Evolutionary conservation across 1,284 basidiomycete genomes (phyloP), one percentile per base, ranked within the genome.

Genomic region (Macrocystidia cucumis): DNA sequence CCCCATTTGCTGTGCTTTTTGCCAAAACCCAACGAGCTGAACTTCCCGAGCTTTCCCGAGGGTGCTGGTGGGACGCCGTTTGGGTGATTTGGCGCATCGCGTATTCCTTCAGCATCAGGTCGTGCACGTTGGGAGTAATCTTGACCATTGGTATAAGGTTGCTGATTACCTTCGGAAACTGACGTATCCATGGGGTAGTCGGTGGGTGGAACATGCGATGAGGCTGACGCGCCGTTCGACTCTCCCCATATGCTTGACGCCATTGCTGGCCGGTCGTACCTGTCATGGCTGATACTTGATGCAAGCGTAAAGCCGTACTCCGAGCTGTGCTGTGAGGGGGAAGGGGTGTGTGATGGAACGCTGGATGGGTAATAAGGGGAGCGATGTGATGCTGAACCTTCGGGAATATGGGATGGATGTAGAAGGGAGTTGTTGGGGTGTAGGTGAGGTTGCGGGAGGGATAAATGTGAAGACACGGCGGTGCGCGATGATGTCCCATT

Each of bases 131-230:
- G 44, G 22, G 66, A 67, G 44, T 67, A 66, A 45, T 75, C 74
- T 41, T 64, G 69, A 12, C 58, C 57, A 37, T 58, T 51, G 16
- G 59, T 54, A 37, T 69, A 68, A 19, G 55, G 52, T 14, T 59
- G 45, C 48, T 60, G 40, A 43, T 52, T 18, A 51, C 77, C 72
- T 25, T 52, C 51, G 33, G 65, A 60, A 7, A 72, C 65, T 12
- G 74, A 69, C 9, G 72, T 56, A 35, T 79, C 78, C 78, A 84
- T 85, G 32, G 78, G 72, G 52, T 76, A 73, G 47, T 77, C 75
- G 37, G 46, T 59, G 43, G 53, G 51, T 38, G 23, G 12, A 25
- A 8, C 23, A 25, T 56, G 54, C 22, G 52, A 35, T 21, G 48
- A 41, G n/a, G n/a, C n/a, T n/a, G n/a, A n/a, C n/a, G n/a, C n/a